Percentiles rank a stretch among this genome's conserved stretches.
Conservation (phyloP, 768 basidiomycete species). For the Dacryopinax spathularia region DNA sequence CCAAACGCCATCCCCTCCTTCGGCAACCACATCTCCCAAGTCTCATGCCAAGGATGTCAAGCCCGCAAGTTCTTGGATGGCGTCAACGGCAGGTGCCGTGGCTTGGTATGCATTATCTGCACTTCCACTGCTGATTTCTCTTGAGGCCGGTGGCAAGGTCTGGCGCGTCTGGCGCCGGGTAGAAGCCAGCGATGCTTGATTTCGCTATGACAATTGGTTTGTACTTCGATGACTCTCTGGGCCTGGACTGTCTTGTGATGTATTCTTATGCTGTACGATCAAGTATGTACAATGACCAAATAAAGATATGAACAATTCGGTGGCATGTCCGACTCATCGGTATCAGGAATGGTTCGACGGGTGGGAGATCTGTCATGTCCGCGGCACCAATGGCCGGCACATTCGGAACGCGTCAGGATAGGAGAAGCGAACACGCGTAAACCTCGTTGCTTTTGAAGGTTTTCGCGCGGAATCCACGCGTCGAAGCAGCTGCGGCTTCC, state of each 20-base stretch:
- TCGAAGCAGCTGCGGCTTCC: constrained; percentile 1
- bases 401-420: background rate
- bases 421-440: constrained; percentile 4
- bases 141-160: background rate
- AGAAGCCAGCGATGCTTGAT: background rate
- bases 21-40: background rate
- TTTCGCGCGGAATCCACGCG: background rate
- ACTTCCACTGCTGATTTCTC: background rate
- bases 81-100: background rate
- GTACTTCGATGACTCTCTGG: background rate
- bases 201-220: background rate
- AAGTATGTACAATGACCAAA: background rate
- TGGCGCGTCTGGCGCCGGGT: background rate
- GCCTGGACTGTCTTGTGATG: background rate
- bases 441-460: constrained; percentile 3
- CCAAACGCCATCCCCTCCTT: background rate
- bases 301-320: background rate
- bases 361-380: background rate
- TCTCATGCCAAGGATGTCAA: background rate
- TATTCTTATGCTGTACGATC: background rate
- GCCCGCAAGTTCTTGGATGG: background rate
- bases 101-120: background rate
- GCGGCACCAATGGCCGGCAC: background rate
- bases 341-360: background rate
- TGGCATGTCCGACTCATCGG: background rate